These are phyloP conservation scores for Elongisporangium prolatum DNA, from an alignment of 352 stramenopile genomes.

Conservation along the genomic window DNA sequence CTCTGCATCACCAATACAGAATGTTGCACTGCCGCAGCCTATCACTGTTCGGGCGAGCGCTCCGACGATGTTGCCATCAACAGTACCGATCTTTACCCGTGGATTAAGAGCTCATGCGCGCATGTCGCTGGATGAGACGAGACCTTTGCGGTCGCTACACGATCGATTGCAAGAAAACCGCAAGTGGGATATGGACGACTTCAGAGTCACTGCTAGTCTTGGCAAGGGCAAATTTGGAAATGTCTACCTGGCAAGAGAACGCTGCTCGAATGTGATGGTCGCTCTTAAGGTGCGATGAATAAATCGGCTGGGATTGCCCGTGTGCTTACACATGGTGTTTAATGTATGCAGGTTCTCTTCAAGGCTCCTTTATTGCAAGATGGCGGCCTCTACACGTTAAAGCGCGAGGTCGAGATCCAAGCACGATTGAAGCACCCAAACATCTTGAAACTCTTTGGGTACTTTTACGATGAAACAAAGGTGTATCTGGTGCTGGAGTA, in stretches of 20 bases:
- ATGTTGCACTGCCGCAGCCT: conserved; percentile 22
- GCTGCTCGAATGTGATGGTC: conserved; percentile 53
- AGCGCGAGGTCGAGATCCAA: conserved; percentile 85
- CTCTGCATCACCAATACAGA: background rate
- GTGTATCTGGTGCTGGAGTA: conserved; percentile 86
- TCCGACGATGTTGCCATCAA: conserved; percentile 8
- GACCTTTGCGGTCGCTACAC: conserved; percentile 27
- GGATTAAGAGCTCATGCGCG: conserved; percentile 17
- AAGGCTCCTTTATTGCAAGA: conserved; percentile 59
- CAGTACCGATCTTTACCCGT: conserved; percentile 11
- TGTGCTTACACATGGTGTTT: background rate
- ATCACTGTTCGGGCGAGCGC: conserved; percentile 23
- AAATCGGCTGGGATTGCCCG: background rate
- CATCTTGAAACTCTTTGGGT: conserved; percentile 68
- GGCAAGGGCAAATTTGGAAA: conserved; percentile 86
- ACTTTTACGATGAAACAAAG: conserved; percentile 84
- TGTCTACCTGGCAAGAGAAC: conserved; percentile 78
- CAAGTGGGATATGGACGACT: conserved; percentile 78
- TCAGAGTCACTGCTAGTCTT: conserved; percentile 70
- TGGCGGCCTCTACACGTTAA: conserved; percentile 50
- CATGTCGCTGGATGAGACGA: conserved; percentile 41
- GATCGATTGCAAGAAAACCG: conserved; percentile 42
- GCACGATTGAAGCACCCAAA: conserved; percentile 69
- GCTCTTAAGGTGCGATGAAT: conserved; percentile 62
- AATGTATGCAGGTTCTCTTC: conserved; percentile 43